Percentiles rank a stretch among this genome's conserved stretches.
These are phyloP conservation scores for Geotrichum citri-aurantii DNA, from an alignment of 1,139 yeast genomes.

Conservation along the genomic window DNA sequence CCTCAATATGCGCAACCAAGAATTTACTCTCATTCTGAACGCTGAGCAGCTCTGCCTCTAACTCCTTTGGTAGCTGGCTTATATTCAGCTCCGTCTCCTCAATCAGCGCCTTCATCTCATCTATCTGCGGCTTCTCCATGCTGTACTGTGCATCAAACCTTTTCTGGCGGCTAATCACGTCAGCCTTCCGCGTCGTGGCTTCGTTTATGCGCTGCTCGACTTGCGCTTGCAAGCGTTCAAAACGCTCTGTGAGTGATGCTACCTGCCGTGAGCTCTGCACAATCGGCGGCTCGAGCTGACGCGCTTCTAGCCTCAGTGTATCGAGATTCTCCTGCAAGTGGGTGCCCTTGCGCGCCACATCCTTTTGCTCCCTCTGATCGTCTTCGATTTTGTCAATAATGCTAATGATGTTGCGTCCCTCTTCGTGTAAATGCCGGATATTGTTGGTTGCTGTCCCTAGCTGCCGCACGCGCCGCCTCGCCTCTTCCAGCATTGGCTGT, in stretches of 20 bases:
- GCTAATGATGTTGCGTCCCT: conserved; percentile 47
- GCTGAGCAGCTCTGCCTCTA: not conserved
- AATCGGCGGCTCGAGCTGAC: conserved; percentile 48
- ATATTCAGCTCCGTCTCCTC: conserved; percentile 41
- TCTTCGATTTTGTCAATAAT: conserved; percentile 53
- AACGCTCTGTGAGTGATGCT: conserved; percentile 49
- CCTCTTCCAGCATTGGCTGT: conserved; percentile 38
- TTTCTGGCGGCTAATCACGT: no score
- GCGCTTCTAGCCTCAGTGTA: conserved; percentile 42
- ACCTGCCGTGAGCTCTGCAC: conserved; percentile 51
- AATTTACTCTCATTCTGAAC: not conserved
- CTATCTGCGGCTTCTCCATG: conserved; percentile 48
- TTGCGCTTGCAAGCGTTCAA: conserved; percentile 45
- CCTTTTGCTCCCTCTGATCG: conserved; percentile 48
- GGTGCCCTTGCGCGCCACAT: conserved; percentile 39
- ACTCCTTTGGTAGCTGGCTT: not conserved
- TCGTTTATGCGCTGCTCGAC: conserved; percentile 44
- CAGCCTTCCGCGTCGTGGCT: conserved; percentile 37
- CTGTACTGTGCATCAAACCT: conserved; percentile 42
- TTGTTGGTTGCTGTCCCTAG: conserved; percentile 55
- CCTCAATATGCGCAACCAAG: conserved; percentile 47
- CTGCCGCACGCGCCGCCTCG: conserved; percentile 49
- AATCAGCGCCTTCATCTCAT: conserved; percentile 45
- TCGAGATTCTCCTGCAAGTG: conserved; percentile 46
- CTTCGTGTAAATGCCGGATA: conserved; percentile 51